These are phyloP conservation scores for Leptographium galeiforme DNA, from an alignment of 2,329 filamentous ascomycete species.

Conservation along the genomic window DNA sequence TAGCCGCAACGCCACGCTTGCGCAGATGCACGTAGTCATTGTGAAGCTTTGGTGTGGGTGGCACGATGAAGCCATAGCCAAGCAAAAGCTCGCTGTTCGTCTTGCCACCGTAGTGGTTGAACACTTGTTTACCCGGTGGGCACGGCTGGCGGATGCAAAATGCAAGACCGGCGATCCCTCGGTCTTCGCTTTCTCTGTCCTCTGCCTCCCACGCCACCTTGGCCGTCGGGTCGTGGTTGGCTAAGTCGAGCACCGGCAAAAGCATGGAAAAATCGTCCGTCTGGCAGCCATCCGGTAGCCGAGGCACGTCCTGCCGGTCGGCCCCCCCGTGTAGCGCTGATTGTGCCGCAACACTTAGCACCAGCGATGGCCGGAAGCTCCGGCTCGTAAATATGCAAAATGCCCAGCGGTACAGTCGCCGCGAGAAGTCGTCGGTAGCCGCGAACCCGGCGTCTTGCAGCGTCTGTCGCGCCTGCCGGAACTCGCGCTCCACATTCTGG, in stretches of 20 bases:
- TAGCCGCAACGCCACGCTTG: constrained; percentile 20
- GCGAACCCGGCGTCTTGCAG: constrained; percentile 19
- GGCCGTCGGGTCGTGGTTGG: constrained; percentile 54
- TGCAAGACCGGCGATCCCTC: constrained; percentile 18
- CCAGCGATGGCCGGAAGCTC: constrained; percentile 49
- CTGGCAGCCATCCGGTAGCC: constrained; percentile 22
- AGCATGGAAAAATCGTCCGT: constrained; percentile 54
- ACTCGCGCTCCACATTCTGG: constrained; percentile 31
- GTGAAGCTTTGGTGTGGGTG: constrained; percentile 32
- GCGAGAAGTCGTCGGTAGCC: constrained; percentile 24
- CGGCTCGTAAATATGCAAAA: constrained; percentile 52
- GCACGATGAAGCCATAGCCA: constrained; percentile 48
- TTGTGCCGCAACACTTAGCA: constrained; percentile 26
- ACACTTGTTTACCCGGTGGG: constrained; percentile 39
- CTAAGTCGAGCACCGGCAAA: constrained; percentile 57
- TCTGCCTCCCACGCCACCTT: constrained; percentile 45
- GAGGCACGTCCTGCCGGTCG: constrained; percentile 14
- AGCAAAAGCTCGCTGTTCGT: constrained; percentile 59
- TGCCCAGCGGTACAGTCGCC: constrained; percentile 48
- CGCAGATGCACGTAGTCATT: constrained; percentile 48
- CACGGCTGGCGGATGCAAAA: constrained; percentile 31
- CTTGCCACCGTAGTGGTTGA: constrained; percentile 62
- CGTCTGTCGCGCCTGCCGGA: constrained; percentile 25
- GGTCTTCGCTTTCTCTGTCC: not conserved
- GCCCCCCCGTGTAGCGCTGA: not conserved